A percentile compares a stretch with the other conserved stretches of the same genome.
These are phyloP conservation scores for Neocatenulostroma microsporum DNA, from an alignment of 2,329 filamentous ascomycete species.

Conservation along the genomic window DNA sequence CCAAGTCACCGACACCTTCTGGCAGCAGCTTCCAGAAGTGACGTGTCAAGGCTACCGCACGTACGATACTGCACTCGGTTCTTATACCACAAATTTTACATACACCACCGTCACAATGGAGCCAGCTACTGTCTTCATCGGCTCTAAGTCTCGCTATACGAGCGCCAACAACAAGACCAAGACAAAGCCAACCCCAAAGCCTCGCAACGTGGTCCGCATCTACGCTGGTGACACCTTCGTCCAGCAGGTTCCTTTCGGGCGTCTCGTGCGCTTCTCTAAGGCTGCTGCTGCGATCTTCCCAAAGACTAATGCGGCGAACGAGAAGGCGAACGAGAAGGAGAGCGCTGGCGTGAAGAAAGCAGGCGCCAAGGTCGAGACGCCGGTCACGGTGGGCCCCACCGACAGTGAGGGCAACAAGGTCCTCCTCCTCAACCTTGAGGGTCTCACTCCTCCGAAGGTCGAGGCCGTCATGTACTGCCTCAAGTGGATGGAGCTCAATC, in stretches of 20 bases:
- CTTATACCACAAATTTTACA: not conserved
- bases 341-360: too few relatives aligned
- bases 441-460: too few relatives aligned
- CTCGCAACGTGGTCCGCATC: constrained; percentile 9
- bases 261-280: constrained; percentile 13
- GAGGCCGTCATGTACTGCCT: constrained; percentile 9
- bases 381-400: too few relatives aligned
- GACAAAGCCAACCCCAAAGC: not conserved
- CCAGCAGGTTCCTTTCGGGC: constrained; percentile 6
- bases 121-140: not conserved
- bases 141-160: not conserved
- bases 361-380: too few relatives aligned
- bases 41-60: not conserved
- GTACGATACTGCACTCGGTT: not conserved
- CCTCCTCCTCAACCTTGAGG: too few relatives aligned
- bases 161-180: not conserved
- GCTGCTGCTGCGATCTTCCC: constrained; percentile 10
- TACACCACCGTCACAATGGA: not conserved
- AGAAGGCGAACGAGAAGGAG: too few relatives aligned
- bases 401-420: too few relatives aligned
- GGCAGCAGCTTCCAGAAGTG: not conserved
- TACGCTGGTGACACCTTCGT: constrained; percentile 9
- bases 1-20: constrained; percentile 2
- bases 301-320: too few relatives aligned
- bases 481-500: constrained; percentile 19